Evolutionary conservation across 2,329 filamentous ascomycete genomes (phyloP), one percentile per base, ranked within the genome.

Genomic region (Epichloe glyceriae): DNA sequence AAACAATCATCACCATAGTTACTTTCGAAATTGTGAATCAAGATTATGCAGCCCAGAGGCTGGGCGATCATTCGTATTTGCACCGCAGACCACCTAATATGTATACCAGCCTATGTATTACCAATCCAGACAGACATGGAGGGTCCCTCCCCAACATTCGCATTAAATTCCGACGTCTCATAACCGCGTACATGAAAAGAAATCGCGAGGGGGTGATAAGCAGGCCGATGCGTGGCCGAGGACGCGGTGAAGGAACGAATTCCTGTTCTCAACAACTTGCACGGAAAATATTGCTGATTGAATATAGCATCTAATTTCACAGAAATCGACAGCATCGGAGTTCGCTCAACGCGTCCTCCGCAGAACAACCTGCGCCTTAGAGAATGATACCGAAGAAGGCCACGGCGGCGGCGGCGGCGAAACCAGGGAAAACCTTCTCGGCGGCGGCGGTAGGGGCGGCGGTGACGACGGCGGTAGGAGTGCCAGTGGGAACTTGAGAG

Each of bases 401-500:
- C 14, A 56, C 56, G 2, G 55, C 45, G 6, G 60, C 8, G 2
- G 53, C 44, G 33, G 52, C 52, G 3, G 45, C 40, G 10, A 54
- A 30, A 8, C 52, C 53, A 14, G 53, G 56, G 8, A 55, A 8
- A 10, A 53, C 22, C 49, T 46, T 56, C 7, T 53, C 33, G 30
- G 52, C 53, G 17, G 47, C 53, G 22, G 35, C 51, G 41, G 49
- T 41, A 7, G 50, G 52, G 14, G 42, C 30, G 10, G 40, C 7
- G 5, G 17, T 5, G 20, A n/a, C 8, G 20, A 19, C 17, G 39
- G 6, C 15, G 17, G n/a, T 19, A 12, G 39, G 39, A 17, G 39
- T 39, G 17, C 15, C 0, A 20, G 47, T 52, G 14, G 64, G 60
- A 19, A 60, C 62, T 3, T 26, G 7, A 26, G 26, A 26, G 26